Evolutionary conservation across 1,139 yeast species (phyloP).

Genomic region (Saccharomyces hybrid): DNA sequence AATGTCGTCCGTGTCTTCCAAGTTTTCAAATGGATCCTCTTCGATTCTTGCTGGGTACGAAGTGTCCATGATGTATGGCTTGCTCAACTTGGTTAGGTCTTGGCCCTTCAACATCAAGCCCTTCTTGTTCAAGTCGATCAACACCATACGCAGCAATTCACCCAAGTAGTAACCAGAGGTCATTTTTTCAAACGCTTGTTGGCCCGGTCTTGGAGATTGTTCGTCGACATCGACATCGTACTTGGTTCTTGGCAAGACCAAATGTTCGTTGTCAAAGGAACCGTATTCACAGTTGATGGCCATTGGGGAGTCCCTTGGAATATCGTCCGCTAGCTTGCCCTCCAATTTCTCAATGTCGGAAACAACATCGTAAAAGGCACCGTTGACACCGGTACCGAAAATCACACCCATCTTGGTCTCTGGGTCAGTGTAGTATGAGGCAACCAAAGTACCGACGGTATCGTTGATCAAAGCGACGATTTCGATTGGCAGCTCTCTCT

Average conservation of each 20-base stretch:
- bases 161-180: slow-evolving; percentile 95
- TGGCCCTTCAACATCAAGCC: slow-evolving; percentile 64
- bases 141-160: slow-evolving; percentile 75
- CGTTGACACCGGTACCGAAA: slow-evolving; percentile 97
- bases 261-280: slow-evolving; percentile 88
- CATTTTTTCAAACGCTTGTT: slow-evolving; percentile 95
- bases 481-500: slow-evolving; percentile 62
- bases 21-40: slow-evolving; percentile 82
- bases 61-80: slow-evolving; percentile 74
- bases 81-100: slow-evolving; percentile 51
- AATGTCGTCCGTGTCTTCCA: slow-evolving; percentile 64
- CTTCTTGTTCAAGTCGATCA: slow-evolving; percentile 62
- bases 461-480: slow-evolving; percentile 93
- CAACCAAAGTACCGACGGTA: slow-evolving; percentile 94
- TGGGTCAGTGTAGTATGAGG: slow-evolving; percentile 86
- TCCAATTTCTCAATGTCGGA: slow-evolving; percentile 74
- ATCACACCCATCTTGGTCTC: slow-evolving; percentile 89
- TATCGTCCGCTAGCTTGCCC: slow-evolving; percentile 60
- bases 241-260: slow-evolving; percentile 78
- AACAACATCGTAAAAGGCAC: slow-evolving; percentile 84
- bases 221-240: slow-evolving; percentile 75
- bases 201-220: slow-evolving; percentile 92
- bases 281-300: slow-evolving; percentile 98
- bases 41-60: slow-evolving; percentile 82
- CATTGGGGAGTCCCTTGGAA: slow-evolving; percentile 62